A percentile compares a stretch with the other conserved stretches of the same genome.
phyloP scores from a whole-genome alignment of 2,329 filamentous ascomycete genomes.

The Penicillium sp. region DNA sequence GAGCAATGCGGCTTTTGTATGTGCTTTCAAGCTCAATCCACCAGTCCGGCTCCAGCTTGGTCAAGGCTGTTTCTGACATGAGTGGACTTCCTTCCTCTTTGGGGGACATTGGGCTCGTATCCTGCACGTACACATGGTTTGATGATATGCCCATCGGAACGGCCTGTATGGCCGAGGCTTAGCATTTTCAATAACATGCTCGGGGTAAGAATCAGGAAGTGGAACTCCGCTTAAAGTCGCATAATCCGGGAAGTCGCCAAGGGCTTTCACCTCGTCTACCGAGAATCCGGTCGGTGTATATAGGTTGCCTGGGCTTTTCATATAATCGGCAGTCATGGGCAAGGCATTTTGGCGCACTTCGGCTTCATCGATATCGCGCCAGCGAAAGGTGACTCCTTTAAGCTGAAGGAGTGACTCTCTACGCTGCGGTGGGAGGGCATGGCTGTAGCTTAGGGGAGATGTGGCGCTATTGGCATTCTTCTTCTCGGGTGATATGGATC shows the following conservation, averaged over 20 bases:
- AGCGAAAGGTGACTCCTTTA: constrained; percentile 13
- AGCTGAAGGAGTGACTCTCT: constrained; percentile 46
- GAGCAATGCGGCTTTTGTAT: constrained; percentile 66
- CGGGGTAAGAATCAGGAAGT: constrained; percentile 61
- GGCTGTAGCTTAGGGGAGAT: constrained; percentile 42
- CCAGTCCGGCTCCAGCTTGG: constrained; percentile 77
- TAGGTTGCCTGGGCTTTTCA: constrained; percentile 34
- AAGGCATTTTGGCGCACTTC: constrained; percentile 37
- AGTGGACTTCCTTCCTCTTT: neutral
- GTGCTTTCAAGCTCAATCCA: constrained; percentile 85
- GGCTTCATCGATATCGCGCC: constrained; percentile 30
- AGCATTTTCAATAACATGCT: constrained; percentile 70
- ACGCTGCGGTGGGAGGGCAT: constrained; percentile 55
- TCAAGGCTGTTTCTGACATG: constrained; percentile 57
- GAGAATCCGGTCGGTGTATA: constrained; percentile 71
- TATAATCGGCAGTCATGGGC: constrained; percentile 45
- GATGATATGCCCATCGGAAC: constrained; percentile 81
- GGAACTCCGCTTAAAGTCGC: constrained; percentile 72
- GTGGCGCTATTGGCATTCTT: constrained; percentile 32
- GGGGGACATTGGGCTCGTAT: neutral
- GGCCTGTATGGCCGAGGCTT: constrained; percentile 74
- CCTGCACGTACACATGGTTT: constrained; percentile 76
- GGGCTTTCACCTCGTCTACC: constrained; percentile 64
- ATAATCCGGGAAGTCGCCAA: constrained; percentile 81
- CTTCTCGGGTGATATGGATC: constrained; percentile 54